These are phyloP conservation scores for Neopestalotiopsis rosae DNA, from an alignment of 2,329 filamentous ascomycete species.

Conservation along the genomic window DNA sequence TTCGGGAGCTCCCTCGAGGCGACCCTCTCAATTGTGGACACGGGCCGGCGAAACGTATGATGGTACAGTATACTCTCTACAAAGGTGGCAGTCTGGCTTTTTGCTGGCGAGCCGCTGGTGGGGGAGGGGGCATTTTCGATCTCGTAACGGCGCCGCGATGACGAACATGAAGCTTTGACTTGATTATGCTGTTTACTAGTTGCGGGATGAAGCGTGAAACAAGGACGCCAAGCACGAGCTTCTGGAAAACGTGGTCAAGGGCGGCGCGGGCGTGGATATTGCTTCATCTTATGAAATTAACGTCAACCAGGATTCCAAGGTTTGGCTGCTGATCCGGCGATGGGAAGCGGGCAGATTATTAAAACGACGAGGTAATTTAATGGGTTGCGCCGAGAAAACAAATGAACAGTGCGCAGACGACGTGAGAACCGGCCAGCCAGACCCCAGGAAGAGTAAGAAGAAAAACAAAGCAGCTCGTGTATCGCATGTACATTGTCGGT, in stretches of 20 bases:
- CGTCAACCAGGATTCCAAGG: slow-evolving; percentile 17
- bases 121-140: slow-evolving; percentile 2
- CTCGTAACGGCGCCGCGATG: slow-evolving; percentile 19
- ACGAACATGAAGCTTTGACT: slow-evolving; percentile 17
- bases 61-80: neutral
- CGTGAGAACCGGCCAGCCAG: neutral
- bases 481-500: neutral
- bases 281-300: slow-evolving; percentile 22
- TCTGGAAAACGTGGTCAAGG: slow-evolving; percentile 15
- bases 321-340: slow-evolving; percentile 15
- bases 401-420: slow-evolving; percentile 4
- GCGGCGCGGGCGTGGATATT: slow-evolving; percentile 19
- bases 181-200: neutral
- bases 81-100: neutral
- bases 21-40: neutral
- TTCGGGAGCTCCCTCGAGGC: neutral
- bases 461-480: neutral
- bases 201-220: slow-evolving; percentile 18
- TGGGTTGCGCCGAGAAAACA: slow-evolving; percentile 2
- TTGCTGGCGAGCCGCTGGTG: neutral
- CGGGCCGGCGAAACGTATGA: neutral
- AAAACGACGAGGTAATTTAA: slow-evolving; percentile 12
- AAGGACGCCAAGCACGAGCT: slow-evolving; percentile 16
- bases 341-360: slow-evolving; percentile 10
- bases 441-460: neutral